Evolutionary conservation across 2,329 filamentous ascomycete genomes (phyloP).

Genomic region (Aspergillus carbonarius): DNA sequence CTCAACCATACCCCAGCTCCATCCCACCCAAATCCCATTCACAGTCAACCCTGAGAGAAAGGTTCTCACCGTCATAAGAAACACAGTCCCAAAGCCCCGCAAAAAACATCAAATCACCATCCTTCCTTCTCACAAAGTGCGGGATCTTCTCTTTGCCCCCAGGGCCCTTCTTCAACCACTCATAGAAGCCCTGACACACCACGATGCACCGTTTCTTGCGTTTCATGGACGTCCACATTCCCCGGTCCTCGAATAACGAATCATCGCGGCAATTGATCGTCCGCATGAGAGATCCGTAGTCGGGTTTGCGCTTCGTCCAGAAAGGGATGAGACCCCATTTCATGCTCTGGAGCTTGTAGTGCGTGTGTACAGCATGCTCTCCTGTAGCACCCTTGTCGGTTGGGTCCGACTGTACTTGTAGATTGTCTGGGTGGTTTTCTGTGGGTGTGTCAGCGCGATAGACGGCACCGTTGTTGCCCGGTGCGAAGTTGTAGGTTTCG

Average conservation of each 20-base stretch:
- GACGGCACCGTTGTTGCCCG: constrained; percentile 79
- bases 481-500: constrained; percentile 89
- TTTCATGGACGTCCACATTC: constrained; percentile 94
- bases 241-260: constrained; percentile 70
- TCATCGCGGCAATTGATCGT: constrained; percentile 97
- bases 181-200: constrained; percentile 88
- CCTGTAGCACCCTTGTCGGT: neutral
- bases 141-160: constrained; percentile 77
- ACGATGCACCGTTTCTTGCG: constrained; percentile 83
- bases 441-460: constrained; percentile 69
- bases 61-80: constrained; percentile 66
- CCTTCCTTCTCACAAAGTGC: constrained; percentile 77
- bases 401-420: too few relatives aligned
- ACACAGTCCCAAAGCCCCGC: constrained; percentile 92
- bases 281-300: constrained; percentile 74
- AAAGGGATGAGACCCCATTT: constrained; percentile 94
- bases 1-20: neutral
- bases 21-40: neutral
- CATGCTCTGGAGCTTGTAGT: constrained; percentile 85
- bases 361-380: constrained; percentile 1
- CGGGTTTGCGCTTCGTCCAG: constrained; percentile 83
- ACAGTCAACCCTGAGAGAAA: neutral
- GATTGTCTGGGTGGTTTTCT: neutral
- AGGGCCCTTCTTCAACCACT: constrained; percentile 80
- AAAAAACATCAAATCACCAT: constrained; percentile 81